phyloP scores from a whole-genome alignment of 495 filamentous ascomycete genomes.

The Neurospora terricola region DNA sequence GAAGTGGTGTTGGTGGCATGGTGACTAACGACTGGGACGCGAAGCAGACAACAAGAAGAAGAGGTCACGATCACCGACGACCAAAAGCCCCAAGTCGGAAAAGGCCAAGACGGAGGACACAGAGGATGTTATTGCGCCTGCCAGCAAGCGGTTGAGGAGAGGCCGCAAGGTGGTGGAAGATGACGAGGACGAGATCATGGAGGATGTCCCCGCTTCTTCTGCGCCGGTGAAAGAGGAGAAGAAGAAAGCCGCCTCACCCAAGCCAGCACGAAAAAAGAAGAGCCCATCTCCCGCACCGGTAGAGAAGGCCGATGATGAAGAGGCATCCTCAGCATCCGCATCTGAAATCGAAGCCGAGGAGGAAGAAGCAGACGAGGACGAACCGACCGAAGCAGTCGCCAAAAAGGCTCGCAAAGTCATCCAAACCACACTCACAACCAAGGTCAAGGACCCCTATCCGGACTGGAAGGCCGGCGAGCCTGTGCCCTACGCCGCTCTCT shows the following conservation, averaged over 20 bases:
- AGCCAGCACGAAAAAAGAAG: slow-evolving; percentile 11
- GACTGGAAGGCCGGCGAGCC: slow-evolving; percentile 87
- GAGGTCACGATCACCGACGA: slow-evolving; percentile 8
- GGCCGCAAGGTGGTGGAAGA: slow-evolving; percentile 30
- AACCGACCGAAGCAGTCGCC: slow-evolving; percentile 64
- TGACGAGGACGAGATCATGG: slow-evolving; percentile 33
- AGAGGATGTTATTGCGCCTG: slow-evolving; percentile 41
- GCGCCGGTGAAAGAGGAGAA: slow-evolving; percentile 11
- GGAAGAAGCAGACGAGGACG: slow-evolving; percentile 51
- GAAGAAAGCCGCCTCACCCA: slow-evolving; percentile 11
- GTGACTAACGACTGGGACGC: background rate
- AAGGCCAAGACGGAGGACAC: slow-evolving; percentile 27
- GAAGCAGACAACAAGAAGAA: slow-evolving; percentile 33
- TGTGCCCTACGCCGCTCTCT: slow-evolving; percentile 90
- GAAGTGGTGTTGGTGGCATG: too few relatives aligned
- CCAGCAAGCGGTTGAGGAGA: slow-evolving; percentile 39
- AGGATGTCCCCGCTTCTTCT: slow-evolving; percentile 16
- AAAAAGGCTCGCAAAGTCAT: slow-evolving; percentile 73
- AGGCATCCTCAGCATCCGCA: slow-evolving; percentile 41
- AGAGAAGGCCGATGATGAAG: slow-evolving; percentile 29
- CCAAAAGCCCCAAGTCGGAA: slow-evolving; percentile 8
- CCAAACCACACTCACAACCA: slow-evolving; percentile 60
- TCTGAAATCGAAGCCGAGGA: slow-evolving; percentile 44
- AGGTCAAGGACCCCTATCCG: slow-evolving; percentile 71
- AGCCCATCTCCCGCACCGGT: slow-evolving; percentile 8